Conservation (phyloP, 805 yeast species). For the Pichia heedii region DNA sequence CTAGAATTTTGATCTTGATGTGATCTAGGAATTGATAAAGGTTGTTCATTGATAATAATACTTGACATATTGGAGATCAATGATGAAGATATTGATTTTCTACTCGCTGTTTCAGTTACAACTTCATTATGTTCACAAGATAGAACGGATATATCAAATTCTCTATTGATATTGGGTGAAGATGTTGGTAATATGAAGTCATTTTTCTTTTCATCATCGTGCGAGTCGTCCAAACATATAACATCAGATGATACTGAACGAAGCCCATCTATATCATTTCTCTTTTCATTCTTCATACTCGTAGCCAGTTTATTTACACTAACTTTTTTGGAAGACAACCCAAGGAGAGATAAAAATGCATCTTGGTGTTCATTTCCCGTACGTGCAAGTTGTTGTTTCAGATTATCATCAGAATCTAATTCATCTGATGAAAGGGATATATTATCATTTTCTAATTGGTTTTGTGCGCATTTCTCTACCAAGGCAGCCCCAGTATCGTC, state of each 20-base stretch:
- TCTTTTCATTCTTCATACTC: no score
- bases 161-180: background rate
- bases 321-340: no score
- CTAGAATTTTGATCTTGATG: conserved; percentile 1
- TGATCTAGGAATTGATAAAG: background rate
- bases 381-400: no score
- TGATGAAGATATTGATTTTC: background rate
- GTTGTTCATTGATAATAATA: background rate
- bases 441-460: no score
- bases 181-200: background rate
- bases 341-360: conserved; percentile 1
- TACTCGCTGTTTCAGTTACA: no score
- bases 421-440: no score
- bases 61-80: background rate
- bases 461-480: no score
- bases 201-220: background rate
- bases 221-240: background rate
- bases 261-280: background rate
- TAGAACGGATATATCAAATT: background rate
- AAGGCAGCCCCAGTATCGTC: no score
- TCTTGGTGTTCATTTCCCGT: background rate
- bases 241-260: background rate
- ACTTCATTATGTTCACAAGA: background rate
- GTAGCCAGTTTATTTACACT: no score
- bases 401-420: no score